Conservation (phyloP, 1,139 yeast genomes). For the Taiozyma sp. region DNA sequence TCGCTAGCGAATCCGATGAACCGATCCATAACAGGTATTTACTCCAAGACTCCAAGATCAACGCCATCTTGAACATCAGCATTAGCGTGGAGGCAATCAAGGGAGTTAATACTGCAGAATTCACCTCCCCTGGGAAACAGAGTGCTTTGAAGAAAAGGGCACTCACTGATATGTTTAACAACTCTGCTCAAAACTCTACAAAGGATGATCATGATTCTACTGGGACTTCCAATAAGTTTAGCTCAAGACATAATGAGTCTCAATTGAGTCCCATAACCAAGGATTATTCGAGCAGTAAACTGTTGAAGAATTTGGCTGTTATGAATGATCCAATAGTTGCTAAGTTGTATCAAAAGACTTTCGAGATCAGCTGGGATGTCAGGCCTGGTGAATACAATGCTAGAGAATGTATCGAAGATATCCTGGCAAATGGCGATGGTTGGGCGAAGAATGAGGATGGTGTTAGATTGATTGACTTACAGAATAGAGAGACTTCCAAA, state of each 20-base stretch:
- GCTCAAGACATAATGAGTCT: not conserved
- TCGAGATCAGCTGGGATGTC: slow-evolving; percentile 76
- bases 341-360: slow-evolving; percentile 53
- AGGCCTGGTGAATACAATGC: slow-evolving; percentile 74
- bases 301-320: slow-evolving; percentile 16
- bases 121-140: slow-evolving; percentile 10
- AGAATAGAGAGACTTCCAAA: slow-evolving; percentile 17
- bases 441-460: slow-evolving; percentile 51
- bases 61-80: slow-evolving; percentile 60
- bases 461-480: slow-evolving; percentile 37
- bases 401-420: slow-evolving; percentile 67
- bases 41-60: slow-evolving; percentile 73
- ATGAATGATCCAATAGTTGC: slow-evolving; percentile 48
- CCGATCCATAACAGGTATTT: slow-evolving; percentile 60
- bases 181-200: not conserved
- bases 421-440: slow-evolving; percentile 66
- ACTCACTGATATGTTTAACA: not conserved
- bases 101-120: slow-evolving; percentile 30
- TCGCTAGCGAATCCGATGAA: slow-evolving; percentile 46
- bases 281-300: not conserved
- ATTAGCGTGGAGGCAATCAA: slow-evolving; percentile 41
- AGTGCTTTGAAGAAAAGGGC: not conserved
- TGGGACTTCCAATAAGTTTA: not conserved
- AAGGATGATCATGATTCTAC: not conserved
- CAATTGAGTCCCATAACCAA: slow-evolving; percentile 1